Base-by-base conservation (phyloP, 1,284 basidiomycete genomes). In the Sphagnurus paluster region DNA sequence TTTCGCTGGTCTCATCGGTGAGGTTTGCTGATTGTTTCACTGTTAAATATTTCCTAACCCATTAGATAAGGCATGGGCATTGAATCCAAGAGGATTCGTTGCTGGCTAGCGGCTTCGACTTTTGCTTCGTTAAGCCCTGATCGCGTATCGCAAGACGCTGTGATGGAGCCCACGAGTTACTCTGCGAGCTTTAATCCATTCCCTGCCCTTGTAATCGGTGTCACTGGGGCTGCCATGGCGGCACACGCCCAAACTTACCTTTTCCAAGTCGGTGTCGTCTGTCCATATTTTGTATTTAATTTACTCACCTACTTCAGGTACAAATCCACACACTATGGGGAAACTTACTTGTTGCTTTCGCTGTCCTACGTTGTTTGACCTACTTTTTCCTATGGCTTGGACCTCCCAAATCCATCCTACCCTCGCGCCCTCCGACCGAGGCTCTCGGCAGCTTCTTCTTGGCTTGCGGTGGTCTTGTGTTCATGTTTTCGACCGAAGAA, bases 191-290 rank as follows among this genome's bases (percentile, higher is more conserved):
- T 96, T 70, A 98, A 98, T 64, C 93, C 94, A 0, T 93, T 98
- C 73, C 93, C 93, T 1, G 93, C 93, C 0, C 75, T 98, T 25
- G 89, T 93, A 36, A 94, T 98, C 50, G 94, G 92, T 34, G 83
- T 96, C 29, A 97, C 95, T 3, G 95, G 96, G 25, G 79, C 90
- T 4, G 95, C 93, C 1, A 98, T 98, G 96, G 82, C 90, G n/a
- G 92, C 93, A 0, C 95, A 98, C 65, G 82, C 84, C 53, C 95
- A 98, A 68, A 80, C 82, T 16, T 98, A 97, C 68, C 63, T 87
- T 32, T 94, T 94, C 72, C 88, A 93, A 70, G 85, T 80, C 56
- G 39, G 67, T 52, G 19, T 4, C 34, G 44, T 45, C 29, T 10
- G 32, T 29, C 33, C 44, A 13, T n/a, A 17, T 25, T 13, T 20